Evolutionary conservation across 257 asterid genomes (phyloP).

Genomic region (Knoxia roxburghii): DNA sequence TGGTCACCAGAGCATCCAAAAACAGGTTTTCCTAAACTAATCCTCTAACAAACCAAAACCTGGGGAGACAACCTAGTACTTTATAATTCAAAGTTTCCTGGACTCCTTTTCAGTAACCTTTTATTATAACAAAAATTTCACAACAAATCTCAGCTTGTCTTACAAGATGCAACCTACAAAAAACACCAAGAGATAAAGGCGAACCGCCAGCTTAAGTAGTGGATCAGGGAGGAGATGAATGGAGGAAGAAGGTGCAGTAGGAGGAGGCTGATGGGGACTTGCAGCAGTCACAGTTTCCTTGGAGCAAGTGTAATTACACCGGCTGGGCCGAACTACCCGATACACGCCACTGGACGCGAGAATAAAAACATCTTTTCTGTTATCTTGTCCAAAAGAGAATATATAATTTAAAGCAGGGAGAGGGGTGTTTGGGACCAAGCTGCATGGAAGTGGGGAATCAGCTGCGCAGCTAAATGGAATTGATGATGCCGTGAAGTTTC

Average conservation of each 20-base stretch:
- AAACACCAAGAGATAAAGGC: neutral
- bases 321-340: slow-evolving; percentile 82
- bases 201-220: neutral
- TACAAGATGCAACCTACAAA: neutral
- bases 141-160: neutral
- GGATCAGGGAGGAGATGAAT: neutral
- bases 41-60: too few species aligned
- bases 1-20: too few species aligned
- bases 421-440: slow-evolving; percentile 53
- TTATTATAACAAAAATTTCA: neutral
- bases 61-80: too few species aligned
- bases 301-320: slow-evolving; percentile 77
- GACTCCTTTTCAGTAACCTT: neutral
- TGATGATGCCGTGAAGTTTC: slow-evolving; percentile 56
- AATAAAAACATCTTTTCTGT: slow-evolving; percentile 54
- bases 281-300: slow-evolving; percentile 45
- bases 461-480: slow-evolving; percentile 68
- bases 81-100: too few species aligned
- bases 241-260: slow-evolving; percentile 37
- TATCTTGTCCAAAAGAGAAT: slow-evolving; percentile 84
- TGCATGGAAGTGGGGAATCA: slow-evolving; percentile 74
- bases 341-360: slow-evolving; percentile 71
- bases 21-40: too few species aligned
- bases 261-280: slow-evolving; percentile 15
- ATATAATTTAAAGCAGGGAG: slow-evolving; percentile 66